Percentiles rank a stretch among this genome's conserved stretches.
Evolutionary conservation across 1,139 yeast species (phyloP).

Genomic region (Ogataea hybrid): DNA sequence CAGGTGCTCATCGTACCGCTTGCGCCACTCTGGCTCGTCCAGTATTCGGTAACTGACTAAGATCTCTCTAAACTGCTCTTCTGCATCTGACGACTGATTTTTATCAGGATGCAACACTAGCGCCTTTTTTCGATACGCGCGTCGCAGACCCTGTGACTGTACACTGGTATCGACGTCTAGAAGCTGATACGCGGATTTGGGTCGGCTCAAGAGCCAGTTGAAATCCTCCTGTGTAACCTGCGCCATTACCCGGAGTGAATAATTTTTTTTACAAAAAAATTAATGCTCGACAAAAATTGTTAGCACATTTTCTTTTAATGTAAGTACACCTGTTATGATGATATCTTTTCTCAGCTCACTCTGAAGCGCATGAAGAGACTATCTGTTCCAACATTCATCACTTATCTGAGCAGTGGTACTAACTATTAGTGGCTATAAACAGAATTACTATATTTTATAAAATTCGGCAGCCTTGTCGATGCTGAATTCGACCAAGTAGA

Average conservation of each 20-base stretch:
- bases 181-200: conserved; percentile 25
- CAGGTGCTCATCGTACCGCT: conserved; percentile 39
- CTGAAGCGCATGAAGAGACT: conserved; percentile 33
- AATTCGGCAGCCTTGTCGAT: conserved; percentile 16
- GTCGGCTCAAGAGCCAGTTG: conserved; percentile 25
- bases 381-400: conserved; percentile 36
- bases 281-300: neutral
- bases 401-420: conserved; percentile 26
- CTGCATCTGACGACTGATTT: conserved; percentile 35
- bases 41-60: conserved; percentile 42
- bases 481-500: conserved; percentile 15
- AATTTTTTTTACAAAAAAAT: conserved; percentile 2
- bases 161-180: conserved; percentile 10
- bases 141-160: conserved; percentile 8
- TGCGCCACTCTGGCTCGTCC: conserved; percentile 33
- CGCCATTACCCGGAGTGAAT: conserved; percentile 10
- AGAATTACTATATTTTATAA: conserved; percentile 3
- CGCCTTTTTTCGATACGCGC: conserved; percentile 30
- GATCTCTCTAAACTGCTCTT: conserved; percentile 39
- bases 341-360: conserved; percentile 37
- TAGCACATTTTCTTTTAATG: conserved; percentile 1
- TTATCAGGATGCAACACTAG: conserved; percentile 46
- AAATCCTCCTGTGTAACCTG: conserved; percentile 20
- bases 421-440: conserved; percentile 4
- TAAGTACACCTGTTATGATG: conserved; percentile 30